Evolutionary conservation across 768 basidiomycete species (phyloP).

Genomic region (Nidula microcarpa): DNA sequence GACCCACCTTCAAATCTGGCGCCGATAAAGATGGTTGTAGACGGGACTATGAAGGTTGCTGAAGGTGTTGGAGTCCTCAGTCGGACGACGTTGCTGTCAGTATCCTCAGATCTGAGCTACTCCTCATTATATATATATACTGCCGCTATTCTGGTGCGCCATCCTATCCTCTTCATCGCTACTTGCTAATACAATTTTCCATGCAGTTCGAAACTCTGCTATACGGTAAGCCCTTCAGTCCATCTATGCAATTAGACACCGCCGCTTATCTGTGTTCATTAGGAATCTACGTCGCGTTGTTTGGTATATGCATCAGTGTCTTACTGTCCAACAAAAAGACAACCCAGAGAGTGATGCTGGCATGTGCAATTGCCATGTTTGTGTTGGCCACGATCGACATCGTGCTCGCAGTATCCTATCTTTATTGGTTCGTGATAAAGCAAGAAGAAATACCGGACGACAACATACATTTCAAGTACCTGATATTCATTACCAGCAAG

Average conservation of each 20-base stretch:
- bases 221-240: constrained; percentile 12
- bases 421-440: constrained; percentile 22
- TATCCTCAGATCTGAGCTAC: constrained; percentile 7
- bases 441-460: constrained; percentile 18
- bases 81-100: too few species aligned
- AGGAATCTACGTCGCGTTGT: constrained; percentile 24
- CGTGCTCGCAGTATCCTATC: constrained; percentile 22
- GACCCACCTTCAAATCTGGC: background rate
- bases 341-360: constrained; percentile 17
- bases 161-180: background rate
- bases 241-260: too few species aligned
- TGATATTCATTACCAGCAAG: constrained; percentile 28
- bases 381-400: constrained; percentile 22
- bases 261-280: background rate
- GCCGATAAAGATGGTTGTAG: background rate
- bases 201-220: constrained; percentile 18
- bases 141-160: constrained; percentile 17
- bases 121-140: constrained; percentile 18
- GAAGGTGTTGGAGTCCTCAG: background rate
- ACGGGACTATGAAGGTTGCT: background rate
- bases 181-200: background rate
- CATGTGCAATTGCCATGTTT: constrained; percentile 22
- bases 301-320: constrained; percentile 23
- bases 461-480: constrained; percentile 21
- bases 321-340: constrained; percentile 19